Base-by-base conservation (phyloP, 2,329 filamentous ascomycete species). In the Furcasterigmium sp. region DNA sequence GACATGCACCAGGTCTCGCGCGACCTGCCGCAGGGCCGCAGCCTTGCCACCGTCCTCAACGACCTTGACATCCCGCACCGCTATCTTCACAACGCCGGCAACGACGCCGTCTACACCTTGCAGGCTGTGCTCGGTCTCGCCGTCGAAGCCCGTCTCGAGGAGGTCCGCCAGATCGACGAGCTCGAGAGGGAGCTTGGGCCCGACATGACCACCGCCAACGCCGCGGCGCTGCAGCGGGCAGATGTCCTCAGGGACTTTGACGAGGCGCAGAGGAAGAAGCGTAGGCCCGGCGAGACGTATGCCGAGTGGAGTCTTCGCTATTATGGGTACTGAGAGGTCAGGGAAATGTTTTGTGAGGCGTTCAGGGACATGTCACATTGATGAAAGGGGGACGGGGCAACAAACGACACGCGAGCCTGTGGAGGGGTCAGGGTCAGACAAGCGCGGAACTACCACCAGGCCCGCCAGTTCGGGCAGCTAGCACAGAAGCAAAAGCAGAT, bases 1-100 rank as follows among this genome's bases (percentile, higher is more conserved):
- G 64, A 68, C 29, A 35, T 96, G 58, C 86, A 85, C 63, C 80
- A 82, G 47, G 75, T 78, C 13, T 75, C 84, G 55, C 73, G 72
- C 25, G 69, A 73, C 13, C 72, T 76, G 18, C 53, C 57, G 1
- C 68, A 84, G 3, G 59, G 70, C 4, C 72, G 75, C 13, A 76
- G 75, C 2, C 73, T 97, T 2, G 67, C 66, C 1, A 66, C 53
- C 6, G 71, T 94, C 13, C 74, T 95, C 19, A 55, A 62, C 6
- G 47, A 51, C 17, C 39, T 50, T 13, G 43, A 35, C 6, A 42
- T 51, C 8, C 8, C 15, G 7, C 36, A 43, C 35, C 21, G 34
- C 20, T 50, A 51, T 29, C 49, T 51, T 8, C 49, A 51, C 23
- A 51, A 51, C 20, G 49, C 47, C 8, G 47, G 49, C 6, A 51